Evolutionary conservation across 108 stramenopile genomes (phyloP).

Genomic region (Skeletonema potamos): DNA sequence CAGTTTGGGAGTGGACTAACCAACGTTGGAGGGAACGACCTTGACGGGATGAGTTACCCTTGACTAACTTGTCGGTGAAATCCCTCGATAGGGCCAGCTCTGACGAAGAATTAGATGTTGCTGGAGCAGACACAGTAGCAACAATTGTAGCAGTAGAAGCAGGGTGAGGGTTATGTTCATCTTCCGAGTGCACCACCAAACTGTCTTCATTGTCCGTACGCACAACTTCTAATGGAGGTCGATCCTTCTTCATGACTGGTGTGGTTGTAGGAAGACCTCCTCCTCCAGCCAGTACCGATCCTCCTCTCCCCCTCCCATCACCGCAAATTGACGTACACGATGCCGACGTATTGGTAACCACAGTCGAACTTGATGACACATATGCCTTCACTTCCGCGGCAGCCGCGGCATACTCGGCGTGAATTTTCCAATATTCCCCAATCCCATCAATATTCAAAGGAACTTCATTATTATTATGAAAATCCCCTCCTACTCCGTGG

Average conservation of each 20-base stretch:
- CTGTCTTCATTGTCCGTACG: not conserved
- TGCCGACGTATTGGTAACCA: conserved; percentile 17
- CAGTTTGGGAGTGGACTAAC: conserved; percentile 48
- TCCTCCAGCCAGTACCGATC: not conserved
- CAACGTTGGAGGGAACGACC: conserved; percentile 75
- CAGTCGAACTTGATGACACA: conserved; percentile 23
- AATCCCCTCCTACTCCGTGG: not conserved
- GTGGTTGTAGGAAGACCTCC: not conserved
- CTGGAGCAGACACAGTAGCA: not conserved
- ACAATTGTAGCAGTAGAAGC: not conserved
- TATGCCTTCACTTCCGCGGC: conserved; percentile 3
- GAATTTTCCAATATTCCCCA: conserved; percentile 1
- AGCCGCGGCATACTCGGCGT: not conserved
- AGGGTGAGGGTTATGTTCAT: conserved; percentile 9
- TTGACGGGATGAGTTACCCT: conserved; percentile 58
- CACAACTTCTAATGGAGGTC: conserved; percentile 22
- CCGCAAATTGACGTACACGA: not conserved
- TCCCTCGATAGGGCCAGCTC: conserved; percentile 3
- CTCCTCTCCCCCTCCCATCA: not conserved
- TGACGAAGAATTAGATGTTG: not conserved
- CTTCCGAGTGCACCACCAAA: conserved; percentile 14
- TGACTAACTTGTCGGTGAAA: conserved; percentile 60
- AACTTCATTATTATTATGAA: not conserved
- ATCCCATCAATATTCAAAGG: conserved; percentile 18
- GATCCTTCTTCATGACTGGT: conserved; percentile 1